Evolutionary conservation across 1,284 basidiomycete genomes (phyloP).

Genomic region (Pseudozyma sp.): DNA sequence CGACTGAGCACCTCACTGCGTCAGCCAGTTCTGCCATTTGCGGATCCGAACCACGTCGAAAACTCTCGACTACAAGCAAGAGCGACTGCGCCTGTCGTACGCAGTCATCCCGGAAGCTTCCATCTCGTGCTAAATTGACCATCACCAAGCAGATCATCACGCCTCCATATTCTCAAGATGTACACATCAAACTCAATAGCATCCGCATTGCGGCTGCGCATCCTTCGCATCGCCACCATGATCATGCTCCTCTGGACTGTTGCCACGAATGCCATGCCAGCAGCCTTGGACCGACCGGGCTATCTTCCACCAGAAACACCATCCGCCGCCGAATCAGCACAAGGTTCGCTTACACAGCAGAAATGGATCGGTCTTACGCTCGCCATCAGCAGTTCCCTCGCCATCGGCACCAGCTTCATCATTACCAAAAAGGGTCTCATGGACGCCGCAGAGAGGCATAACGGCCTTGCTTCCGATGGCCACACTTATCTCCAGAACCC

Average conservation of each 20-base stretch:
- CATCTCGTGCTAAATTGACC: too few relatives aligned
- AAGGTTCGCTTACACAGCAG: conserved; percentile 60
- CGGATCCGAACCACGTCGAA: too few relatives aligned
- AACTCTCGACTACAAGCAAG: too few relatives aligned
- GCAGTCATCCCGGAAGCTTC: too few relatives aligned
- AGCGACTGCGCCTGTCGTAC: too few relatives aligned
- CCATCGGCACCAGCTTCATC: conserved; percentile 68
- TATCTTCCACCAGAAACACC: conserved; percentile 45
- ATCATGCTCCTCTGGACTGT: conserved; percentile 28
- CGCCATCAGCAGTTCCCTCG: conserved; percentile 65
- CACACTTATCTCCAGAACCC: conserved; percentile 85
- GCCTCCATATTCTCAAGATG: conserved; percentile 2
- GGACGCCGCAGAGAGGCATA: conserved; percentile 63
- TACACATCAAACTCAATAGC: not conserved
- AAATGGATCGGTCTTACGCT: conserved; percentile 68
- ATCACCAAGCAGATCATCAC: not conserved
- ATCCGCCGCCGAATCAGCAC: conserved; percentile 28
- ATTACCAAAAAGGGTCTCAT: conserved; percentile 69
- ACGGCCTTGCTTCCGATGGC: conserved; percentile 65
- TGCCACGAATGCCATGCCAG: conserved; percentile 21
- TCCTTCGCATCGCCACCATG: conserved; percentile 24
- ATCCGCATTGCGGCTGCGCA: conserved; percentile 22
- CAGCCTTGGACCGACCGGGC: conserved; percentile 35
- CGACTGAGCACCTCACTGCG: too few relatives aligned
- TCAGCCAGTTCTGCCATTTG: too few relatives aligned